Conservation (phyloP, 164 flowering plant species). For the Piper longum region DNA sequence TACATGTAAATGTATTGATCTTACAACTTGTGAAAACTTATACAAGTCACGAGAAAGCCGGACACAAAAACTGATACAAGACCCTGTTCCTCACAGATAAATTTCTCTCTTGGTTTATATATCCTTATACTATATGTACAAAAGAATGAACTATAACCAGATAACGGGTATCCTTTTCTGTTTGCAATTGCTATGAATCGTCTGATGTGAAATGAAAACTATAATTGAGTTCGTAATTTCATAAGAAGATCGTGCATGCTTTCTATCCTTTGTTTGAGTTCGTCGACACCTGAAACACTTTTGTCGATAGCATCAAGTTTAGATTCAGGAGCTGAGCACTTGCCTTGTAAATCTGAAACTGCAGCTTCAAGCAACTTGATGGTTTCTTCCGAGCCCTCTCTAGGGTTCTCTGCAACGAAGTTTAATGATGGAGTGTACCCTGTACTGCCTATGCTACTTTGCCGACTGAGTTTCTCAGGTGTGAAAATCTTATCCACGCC, state of each 20-base stretch:
- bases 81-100: no score
- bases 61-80: no score
- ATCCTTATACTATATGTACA: neutral
- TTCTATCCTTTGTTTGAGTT: constrained; percentile 49
- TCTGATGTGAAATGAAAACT: neutral
- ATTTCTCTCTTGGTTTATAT: no score
- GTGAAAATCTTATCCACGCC: constrained; percentile 64
- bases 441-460: constrained; percentile 19
- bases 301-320: constrained; percentile 23
- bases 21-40: no score
- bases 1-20: neutral
- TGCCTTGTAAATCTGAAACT: constrained; percentile 47
- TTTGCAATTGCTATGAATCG: no score
- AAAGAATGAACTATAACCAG: constrained; percentile 5
- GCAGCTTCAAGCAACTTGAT: constrained; percentile 58
- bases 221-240: constrained; percentile 37
- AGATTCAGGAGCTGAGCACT: constrained; percentile 37
- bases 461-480: constrained; percentile 37
- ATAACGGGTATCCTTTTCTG: constrained; percentile 11
- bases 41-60: no score
- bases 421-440: constrained; percentile 21
- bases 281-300: constrained; percentile 29
- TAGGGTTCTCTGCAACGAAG: constrained; percentile 11
- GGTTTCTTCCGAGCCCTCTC: constrained; percentile 34
- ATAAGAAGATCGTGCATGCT: constrained; percentile 47